phyloP scores from a whole-genome alignment of 768 basidiomycete species.

The Boletus vermiculosoides region DNA sequence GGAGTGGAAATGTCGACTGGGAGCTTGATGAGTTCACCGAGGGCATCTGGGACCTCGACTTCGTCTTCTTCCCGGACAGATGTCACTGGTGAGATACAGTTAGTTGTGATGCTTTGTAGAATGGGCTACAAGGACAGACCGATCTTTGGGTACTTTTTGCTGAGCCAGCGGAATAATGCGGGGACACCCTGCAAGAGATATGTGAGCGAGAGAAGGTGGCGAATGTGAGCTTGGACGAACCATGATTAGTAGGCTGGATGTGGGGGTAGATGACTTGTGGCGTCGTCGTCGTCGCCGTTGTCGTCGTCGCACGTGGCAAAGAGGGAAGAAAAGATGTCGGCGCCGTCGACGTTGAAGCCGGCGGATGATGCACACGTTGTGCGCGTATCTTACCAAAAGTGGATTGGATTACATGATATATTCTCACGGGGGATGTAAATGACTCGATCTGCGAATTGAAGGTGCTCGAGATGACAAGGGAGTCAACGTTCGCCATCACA shows the following conservation, averaged over 20 bases:
- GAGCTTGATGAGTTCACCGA: conserved; percentile 64
- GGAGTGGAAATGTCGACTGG: conserved; percentile 76
- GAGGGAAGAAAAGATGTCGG: neutral
- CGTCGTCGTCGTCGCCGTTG: conserved; percentile 2
- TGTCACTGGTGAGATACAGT: conserved; percentile 44
- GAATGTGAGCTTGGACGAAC: conserved; percentile 6
- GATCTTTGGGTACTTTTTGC: conserved; percentile 98
- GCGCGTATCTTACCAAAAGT: conserved; percentile 7
- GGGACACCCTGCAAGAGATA: conserved; percentile 79
- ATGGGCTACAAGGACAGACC: conserved; percentile 45
- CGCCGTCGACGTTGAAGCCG: conserved; percentile 1
- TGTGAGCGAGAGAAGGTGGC: neutral
- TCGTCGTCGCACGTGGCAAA: conserved; percentile 1
- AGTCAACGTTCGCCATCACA: neutral
- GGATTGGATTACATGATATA: conserved; percentile 15
- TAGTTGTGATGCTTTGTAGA: neutral
- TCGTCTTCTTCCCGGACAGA: conserved; percentile 88
- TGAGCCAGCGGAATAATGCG: conserved; percentile 96
- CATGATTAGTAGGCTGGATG: conserved; percentile 13
- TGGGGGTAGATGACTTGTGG: neutral
- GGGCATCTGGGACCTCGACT: conserved; percentile 59
- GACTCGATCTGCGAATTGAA: conserved; percentile 12
- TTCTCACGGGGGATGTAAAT: conserved; percentile 20
- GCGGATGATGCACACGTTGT: neutral
- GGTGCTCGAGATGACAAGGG: neutral